Base-by-base conservation (phyloP, 352 stramenopile species). In the Aphanomyces stellatus region DNA sequence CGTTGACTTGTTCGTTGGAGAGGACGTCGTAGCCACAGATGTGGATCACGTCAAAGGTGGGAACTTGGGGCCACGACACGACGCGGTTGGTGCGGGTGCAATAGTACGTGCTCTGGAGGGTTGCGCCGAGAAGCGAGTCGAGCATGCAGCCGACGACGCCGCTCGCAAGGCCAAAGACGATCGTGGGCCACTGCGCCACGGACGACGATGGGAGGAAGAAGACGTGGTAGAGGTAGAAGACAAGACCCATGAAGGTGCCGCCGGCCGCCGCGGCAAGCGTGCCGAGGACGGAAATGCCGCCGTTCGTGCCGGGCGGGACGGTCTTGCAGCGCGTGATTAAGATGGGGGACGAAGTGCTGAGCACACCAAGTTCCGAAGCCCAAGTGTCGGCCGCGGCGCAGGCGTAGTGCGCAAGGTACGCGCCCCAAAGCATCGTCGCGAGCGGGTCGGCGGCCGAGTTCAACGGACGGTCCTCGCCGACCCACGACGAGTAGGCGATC, bases 291-390 rank as follows among this genome's bases (percentile, higher is more conserved):
- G 91, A 97, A n/a, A 98, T 76, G 7, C 88, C 95, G 43, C 95
- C 95, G 78, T 98, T 98, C 5, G 94, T 98, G 8, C 95, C 93
- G 1, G 86, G 78, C 0, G 93, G 93, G 25, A 98, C 95, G 22
- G 33, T 51, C 40, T 53, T 65, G 46, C 60, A 67, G 17, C 72
- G 65, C 42, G 91, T 98, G 64, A 98, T 87, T 35, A 98, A 77
- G 40, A 92, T 66, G 0, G 95, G 95, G 19, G 72, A 53, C 51
- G 70, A 78, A 43, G 75, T 76, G 51, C 81, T 88, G 0, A 98
- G 76, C 30, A 98, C 95, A 7, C 94, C 95, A 6, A 98, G 75
- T 72, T 98, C 95, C 1, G 88, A 97, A n/a, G 93, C 91, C 82
- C 95, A 96, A 17, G 95, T 98, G 74, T 99, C 94, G 0, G 85